Evolutionary conservation across 2,329 filamentous ascomycete genomes (phyloP).

Genomic region (Coniosporium tulheliwenetii): DNA sequence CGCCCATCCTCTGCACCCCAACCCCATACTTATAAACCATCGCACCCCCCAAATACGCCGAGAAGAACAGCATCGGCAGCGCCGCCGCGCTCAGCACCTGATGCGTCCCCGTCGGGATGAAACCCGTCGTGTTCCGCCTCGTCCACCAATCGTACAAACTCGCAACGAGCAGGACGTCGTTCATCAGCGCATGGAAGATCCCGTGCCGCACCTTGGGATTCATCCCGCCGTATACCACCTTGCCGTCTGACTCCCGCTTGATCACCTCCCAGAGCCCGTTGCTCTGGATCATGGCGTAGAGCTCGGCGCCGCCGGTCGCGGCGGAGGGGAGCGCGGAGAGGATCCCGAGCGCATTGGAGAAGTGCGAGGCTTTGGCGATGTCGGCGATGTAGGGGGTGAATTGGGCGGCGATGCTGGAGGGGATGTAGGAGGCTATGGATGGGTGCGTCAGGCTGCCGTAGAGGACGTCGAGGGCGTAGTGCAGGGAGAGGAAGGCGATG

Average conservation of each 20-base stretch:
- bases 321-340: constrained; percentile 17
- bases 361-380: constrained; percentile 26
- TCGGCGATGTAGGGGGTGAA: constrained; percentile 17
- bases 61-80: constrained; percentile 1
- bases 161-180: constrained; percentile 23
- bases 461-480: constrained; percentile 25
- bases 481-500: constrained; percentile 26
- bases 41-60: constrained; percentile 1
- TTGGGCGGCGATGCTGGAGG: constrained; percentile 14
- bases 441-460: constrained; percentile 17
- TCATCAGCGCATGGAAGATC: constrained; percentile 25
- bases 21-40: constrained; percentile 1
- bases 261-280: background rate
- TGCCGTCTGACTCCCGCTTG: constrained; percentile 13
- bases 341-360: constrained; percentile 25
- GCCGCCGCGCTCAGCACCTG: background rate
- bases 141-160: constrained; percentile 25
- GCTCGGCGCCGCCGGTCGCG: constrained; percentile 18
- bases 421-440: constrained; percentile 2
- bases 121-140: constrained; percentile 4
- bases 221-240: constrained; percentile 9
- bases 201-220: constrained; percentile 25
- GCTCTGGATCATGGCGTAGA: constrained; percentile 22
- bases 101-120: background rate
- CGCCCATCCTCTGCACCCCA: constrained; percentile 1